Evolutionary conservation across 2,329 filamentous ascomycete species (phyloP), one percentile per base, ranked within the genome.

Genomic region (Bipolaris cookei): DNA sequence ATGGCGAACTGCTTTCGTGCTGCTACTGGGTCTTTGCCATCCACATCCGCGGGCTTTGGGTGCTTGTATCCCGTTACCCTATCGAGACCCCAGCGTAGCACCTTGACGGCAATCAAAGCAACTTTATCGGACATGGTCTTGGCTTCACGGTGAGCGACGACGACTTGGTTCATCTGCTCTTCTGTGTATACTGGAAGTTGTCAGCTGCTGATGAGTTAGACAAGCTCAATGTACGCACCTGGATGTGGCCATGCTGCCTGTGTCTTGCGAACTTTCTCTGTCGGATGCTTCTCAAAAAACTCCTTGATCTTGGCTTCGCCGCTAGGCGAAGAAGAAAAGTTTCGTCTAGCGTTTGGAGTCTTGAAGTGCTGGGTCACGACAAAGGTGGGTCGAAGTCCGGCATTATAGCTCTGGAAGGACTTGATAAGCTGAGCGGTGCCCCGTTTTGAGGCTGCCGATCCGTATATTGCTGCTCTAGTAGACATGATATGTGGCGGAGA

Each of bases 21-120:
- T 6, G 86, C 85, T 57, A 71, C 74, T 28, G 77, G 75, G 57
- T 79, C 73, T 54, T 77, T 76, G 16, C 71, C 56, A 42, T 71
- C 67, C 13, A 74, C 58, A 5, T 67, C 67, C 2, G 79, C 77
- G 2, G 82, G 78, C 8, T 82, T 84, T 62, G 90, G 84, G 72
- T 97, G 92, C 30, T 86, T 87, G 65, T 92, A 90, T 11, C 92
- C 92, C 0, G 93, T 97, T 14, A 84, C 90, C 34, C 88, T 78
- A 73, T 98, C 94, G 78, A 96, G 91, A 8, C 87, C 87, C 83
- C 86, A 94, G 47, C 94, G 85, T 37, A 92, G 83, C 20, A 92
- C 64, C 6, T 90, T 86, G 46, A 97, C 89, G 62, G 91, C 86
- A 56, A 85, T 84, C 72, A 95, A 88, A 2, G 95, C 95, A 3